These are phyloP conservation scores for Exophiala sp. DNA, from an alignment of 2,329 filamentous ascomycete species.

Conservation along the genomic window DNA sequence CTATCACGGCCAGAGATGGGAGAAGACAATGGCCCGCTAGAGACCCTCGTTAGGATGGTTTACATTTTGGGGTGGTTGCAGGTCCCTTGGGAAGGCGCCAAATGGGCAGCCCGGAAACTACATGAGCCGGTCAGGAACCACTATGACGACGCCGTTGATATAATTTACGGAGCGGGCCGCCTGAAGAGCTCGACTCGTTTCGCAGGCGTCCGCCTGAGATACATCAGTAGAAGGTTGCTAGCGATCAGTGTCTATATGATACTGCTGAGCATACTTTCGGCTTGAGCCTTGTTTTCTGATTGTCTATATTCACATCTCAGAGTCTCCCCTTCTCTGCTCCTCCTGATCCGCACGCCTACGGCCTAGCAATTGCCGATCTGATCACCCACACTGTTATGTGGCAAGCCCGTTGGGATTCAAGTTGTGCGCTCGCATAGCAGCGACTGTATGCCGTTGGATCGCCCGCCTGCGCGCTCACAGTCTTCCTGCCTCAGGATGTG, in stretches of 20 bases:
- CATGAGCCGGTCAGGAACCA: slow-evolving; percentile 14
- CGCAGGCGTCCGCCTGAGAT: too few relatives aligned
- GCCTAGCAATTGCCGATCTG: not conserved
- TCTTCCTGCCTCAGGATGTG: slow-evolving; percentile 5
- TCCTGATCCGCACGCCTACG: not conserved
- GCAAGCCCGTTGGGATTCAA: too few relatives aligned
- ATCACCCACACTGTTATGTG: too few relatives aligned
- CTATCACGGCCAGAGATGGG: not conserved
- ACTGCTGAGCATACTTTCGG: not conserved
- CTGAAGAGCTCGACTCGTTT: too few relatives aligned
- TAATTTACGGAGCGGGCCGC: not conserved
- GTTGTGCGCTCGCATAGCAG: too few relatives aligned
- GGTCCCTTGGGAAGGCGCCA: slow-evolving; percentile 4
- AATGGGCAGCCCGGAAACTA: slow-evolving; percentile 8
- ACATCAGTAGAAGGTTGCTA: too few relatives aligned
- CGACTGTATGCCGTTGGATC: not conserved
- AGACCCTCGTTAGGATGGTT: not conserved
- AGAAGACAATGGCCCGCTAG: not conserved
- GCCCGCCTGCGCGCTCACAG: not conserved
- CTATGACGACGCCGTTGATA: too few relatives aligned
- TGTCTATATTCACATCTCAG: too few relatives aligned
- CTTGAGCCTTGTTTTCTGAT: too few relatives aligned
- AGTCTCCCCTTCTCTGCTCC: too few relatives aligned
- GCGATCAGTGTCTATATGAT: not conserved
- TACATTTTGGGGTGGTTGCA: slow-evolving; percentile 8